phyloP scores from a whole-genome alignment of 768 basidiomycete genomes.

The Galerina marginata region DNA sequence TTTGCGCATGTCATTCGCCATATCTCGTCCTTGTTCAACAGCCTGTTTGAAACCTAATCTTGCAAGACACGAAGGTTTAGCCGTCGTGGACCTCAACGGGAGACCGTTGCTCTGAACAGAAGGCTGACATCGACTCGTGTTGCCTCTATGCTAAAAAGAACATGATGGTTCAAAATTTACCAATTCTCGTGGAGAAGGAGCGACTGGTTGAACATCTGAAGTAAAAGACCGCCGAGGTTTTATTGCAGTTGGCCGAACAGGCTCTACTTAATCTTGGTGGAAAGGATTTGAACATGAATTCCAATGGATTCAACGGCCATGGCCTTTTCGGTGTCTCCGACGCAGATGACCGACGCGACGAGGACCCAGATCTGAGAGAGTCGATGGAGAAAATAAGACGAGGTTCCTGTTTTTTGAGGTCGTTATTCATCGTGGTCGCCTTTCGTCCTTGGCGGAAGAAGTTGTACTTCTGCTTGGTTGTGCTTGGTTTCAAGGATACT shows the following conservation, averaged over 20 bases:
- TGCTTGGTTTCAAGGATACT: neutral
- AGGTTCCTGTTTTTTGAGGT: constrained; percentile 20
- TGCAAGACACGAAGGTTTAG: constrained; percentile 56
- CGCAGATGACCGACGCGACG: constrained; percentile 22
- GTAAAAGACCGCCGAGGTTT: constrained; percentile 30
- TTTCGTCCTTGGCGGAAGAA: neutral
- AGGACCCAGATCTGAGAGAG: constrained; percentile 23
- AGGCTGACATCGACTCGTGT: constrained; percentile 32
- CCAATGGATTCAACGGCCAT: constrained; percentile 21
- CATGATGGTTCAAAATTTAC: constrained; percentile 59
- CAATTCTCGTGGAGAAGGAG: constrained; percentile 47
- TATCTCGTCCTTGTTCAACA: constrained; percentile 65
- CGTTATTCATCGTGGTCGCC: constrained; percentile 2
- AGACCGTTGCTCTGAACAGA: constrained; percentile 10
- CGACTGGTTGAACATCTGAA: constrained; percentile 45
- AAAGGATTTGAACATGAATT: constrained; percentile 4
- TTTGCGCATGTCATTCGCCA: constrained; percentile 51
- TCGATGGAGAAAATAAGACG: constrained; percentile 30
- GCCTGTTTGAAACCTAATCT: constrained; percentile 66
- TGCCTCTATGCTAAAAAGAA: constrained; percentile 40
- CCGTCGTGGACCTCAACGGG: constrained; percentile 34
- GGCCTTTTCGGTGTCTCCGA: constrained; percentile 14
- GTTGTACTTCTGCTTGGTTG: neutral
- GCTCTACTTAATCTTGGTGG: constrained; percentile 22
- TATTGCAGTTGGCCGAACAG: constrained; percentile 23